phyloP scores from a whole-genome alignment of 129 eudicot species.

The Arctium lappa region DNA sequence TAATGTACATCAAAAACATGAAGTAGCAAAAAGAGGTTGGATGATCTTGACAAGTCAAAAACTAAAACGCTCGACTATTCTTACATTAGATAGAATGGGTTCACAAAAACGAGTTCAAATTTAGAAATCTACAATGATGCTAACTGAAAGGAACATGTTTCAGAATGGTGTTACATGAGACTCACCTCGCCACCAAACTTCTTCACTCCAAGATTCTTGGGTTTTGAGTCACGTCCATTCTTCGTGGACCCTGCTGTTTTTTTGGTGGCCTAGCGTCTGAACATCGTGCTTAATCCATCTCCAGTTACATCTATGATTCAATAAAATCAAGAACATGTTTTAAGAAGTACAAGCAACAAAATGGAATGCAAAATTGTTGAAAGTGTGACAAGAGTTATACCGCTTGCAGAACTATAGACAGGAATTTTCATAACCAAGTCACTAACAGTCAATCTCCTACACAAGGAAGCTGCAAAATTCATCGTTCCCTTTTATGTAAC shows the following conservation, averaged over 20 bases:
- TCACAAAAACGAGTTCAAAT: background rate
- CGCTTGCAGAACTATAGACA: slow-evolving; percentile 62
- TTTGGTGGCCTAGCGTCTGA: slow-evolving; percentile 94
- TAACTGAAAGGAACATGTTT: background rate
- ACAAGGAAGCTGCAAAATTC: slow-evolving; percentile 65
- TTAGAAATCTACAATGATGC: background rate
- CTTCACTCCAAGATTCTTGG: slow-evolving; percentile 87
- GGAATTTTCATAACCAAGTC: slow-evolving; percentile 55
- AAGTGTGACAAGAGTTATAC: slow-evolving; percentile 28
- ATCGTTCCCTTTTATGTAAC: slow-evolving; percentile 30
- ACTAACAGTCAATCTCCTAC: slow-evolving; percentile 61
- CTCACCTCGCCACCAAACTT: slow-evolving; percentile 98
- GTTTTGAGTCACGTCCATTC: slow-evolving; percentile 91
- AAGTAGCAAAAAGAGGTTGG: background rate
- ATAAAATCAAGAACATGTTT: background rate
- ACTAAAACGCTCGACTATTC: background rate
- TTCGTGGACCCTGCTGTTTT: slow-evolving; percentile 94
- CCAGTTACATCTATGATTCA: slow-evolving; percentile 57
- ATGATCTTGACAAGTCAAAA: background rate
- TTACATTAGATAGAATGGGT: background rate
- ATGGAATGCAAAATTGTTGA: background rate
- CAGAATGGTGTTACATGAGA: background rate
- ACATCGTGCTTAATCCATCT: slow-evolving; percentile 68
- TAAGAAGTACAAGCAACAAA: slow-evolving; percentile 1
- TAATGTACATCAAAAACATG: too few relatives aligned